A percentile compares a stretch with the other conserved stretches of the same genome.
These are phyloP conservation scores for Xerocomus alliaceus DNA, from an alignment of 1,284 basidiomycete species.

Conservation along the genomic window DNA sequence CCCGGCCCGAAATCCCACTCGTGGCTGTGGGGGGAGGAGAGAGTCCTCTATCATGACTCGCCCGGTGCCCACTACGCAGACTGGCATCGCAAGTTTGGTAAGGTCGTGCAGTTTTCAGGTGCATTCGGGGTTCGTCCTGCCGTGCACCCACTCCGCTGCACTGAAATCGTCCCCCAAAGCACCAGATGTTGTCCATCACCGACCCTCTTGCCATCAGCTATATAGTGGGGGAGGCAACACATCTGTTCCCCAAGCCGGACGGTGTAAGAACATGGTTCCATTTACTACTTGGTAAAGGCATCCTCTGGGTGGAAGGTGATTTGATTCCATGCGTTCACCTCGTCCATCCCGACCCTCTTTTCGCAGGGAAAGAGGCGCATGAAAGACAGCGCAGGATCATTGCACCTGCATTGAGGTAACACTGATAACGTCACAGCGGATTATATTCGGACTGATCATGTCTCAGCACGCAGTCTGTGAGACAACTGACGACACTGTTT, in stretches of 20 bases:
- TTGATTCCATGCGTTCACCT: neutral
- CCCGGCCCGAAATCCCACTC: conserved; percentile 56
- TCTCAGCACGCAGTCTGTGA: conserved; percentile 57
- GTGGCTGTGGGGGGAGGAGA: conserved; percentile 64
- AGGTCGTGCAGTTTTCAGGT: conserved; percentile 58
- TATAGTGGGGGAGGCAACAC: conserved; percentile 57
- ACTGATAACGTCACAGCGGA: neutral
- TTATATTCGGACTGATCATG: neutral
- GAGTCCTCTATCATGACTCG: conserved; percentile 53
- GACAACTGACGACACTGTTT: conserved; percentile 54
- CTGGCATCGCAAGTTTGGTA: conserved; percentile 60
- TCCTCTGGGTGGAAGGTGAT: conserved; percentile 66
- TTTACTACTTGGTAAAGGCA: conserved; percentile 63
- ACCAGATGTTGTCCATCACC: conserved; percentile 60
- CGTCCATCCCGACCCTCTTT: neutral
- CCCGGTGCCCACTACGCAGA: conserved; percentile 57
- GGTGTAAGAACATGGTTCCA: conserved; percentile 67
- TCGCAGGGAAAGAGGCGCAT: conserved; percentile 57
- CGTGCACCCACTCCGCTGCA: neutral
- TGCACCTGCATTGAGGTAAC: conserved; percentile 61
- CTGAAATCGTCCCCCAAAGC: conserved; percentile 42
- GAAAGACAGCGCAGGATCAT: conserved; percentile 58
- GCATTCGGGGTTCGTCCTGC: conserved; percentile 54
- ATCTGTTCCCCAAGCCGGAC: conserved; percentile 62
- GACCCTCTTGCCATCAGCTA: conserved; percentile 59